Evolutionary conservation across 805 yeast species (phyloP), one percentile per base, ranked within the genome.

Genomic region (Ogataea ganodermae): DNA sequence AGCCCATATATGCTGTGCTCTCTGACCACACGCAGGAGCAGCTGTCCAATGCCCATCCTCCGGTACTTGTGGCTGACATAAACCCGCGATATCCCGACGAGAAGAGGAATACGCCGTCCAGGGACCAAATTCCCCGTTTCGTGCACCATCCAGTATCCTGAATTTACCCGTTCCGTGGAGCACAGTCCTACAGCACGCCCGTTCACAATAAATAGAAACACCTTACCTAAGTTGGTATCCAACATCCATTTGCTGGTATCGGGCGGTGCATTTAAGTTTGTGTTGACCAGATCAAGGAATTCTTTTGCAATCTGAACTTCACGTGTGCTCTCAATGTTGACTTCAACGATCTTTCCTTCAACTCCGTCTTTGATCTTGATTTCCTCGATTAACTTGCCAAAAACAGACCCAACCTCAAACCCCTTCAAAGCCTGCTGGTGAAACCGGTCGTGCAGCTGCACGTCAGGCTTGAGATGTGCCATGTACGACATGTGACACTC

Each of bases 61-160:
- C 90, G 67, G 66, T 66, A 69, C 4, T 66, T 61, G 33, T 60
- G 61, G 28, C 73, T 68, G 1, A 77, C 79, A 65, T 75, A 76
- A 6, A 78, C 71, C 27, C 83, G 58, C 16, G 80, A 76, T 3
- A 78, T 72, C 0, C 83, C 83, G 10, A 79, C 67, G 21, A 55
- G 51, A 13, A 69, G 60, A 0, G 54, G 55, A 23, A 81, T 68
- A 3, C 58, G 55, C 42, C 72, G 77, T 5, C 70, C 60, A 3
- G 80, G 79, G 0, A 84, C 84, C 0, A 75, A 61, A 32, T 63
- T 55, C 3, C 81, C 83, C 2, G 78, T 73, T 2, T 74, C 75
- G 44, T 71, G 61, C 0, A 81, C 66, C 80, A 83, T 78, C 91
- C 91, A 84, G 30, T 75, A 63, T 0, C 84, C 79, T 32, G 69